Conservation (phyloP, 306 rosid species). For the Prunus davidiana region DNA sequence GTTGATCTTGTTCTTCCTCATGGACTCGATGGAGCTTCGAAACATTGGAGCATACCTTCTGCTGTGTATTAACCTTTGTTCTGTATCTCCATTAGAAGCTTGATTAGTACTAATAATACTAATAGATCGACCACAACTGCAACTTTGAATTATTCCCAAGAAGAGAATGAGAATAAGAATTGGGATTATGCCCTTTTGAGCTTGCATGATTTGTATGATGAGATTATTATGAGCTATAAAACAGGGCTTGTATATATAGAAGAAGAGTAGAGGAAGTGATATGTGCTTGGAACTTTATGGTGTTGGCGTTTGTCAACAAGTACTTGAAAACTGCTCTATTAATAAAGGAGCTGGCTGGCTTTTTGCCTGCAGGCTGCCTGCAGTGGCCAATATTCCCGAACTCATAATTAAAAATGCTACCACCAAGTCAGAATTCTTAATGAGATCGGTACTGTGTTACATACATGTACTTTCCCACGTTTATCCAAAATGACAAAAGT, state of each 20-base stretch:
- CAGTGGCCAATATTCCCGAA: not conserved
- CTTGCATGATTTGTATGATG: constrained; percentile 28
- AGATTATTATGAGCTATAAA: not conserved
- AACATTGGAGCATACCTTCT: constrained; percentile 40
- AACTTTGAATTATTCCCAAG: constrained; percentile 30
- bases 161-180: constrained; percentile 33
- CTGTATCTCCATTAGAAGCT: constrained; percentile 20
- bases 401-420: not conserved
- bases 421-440: not conserved
- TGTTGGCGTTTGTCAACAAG: constrained; percentile 9
- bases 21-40: constrained; percentile 25
- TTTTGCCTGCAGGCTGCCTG: not conserved
- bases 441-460: not conserved
- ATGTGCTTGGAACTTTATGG: not conserved
- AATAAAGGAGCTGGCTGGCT: constrained; percentile 11
- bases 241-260: not conserved
- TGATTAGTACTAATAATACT: not conserved
- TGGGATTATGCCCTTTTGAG: constrained; percentile 26
- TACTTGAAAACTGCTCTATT: constrained; percentile 7
- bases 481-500: constrained; percentile 20
- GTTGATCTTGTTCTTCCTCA: constrained; percentile 23
- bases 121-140: constrained; percentile 21
- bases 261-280: not conserved
- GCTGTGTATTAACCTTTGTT: constrained; percentile 14
- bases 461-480: not conserved